Conservation (phyloP, 345 rosid genomes). For the Corymbia maculata region DNA sequence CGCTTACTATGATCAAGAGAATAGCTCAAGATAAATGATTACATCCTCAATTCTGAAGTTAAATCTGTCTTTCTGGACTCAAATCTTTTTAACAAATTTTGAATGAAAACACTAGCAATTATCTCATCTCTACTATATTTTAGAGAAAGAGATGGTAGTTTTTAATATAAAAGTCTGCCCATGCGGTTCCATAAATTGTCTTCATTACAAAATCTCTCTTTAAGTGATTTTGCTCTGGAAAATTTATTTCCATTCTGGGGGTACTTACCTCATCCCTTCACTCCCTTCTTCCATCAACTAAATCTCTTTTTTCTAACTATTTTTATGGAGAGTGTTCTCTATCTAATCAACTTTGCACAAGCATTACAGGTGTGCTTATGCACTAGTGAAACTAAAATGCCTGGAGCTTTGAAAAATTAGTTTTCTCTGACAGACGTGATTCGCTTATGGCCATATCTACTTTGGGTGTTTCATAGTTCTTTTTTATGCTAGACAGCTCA, state of each 20-base stretch:
- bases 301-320: neutral
- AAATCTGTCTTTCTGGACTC: neutral
- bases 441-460: neutral
- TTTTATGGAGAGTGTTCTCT: neutral
- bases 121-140: neutral
- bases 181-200: neutral
- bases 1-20: neutral
- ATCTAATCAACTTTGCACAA: neutral
- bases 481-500: neutral
- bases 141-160: neutral
- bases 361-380: neutral
- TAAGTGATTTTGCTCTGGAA: neutral
- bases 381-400: neutral
- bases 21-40: neutral
- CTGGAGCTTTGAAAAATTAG: neutral
- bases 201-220: neutral
- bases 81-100: neutral
- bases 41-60: neutral
- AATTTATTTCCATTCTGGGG: neutral
- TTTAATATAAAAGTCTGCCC: neutral
- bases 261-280: neutral
- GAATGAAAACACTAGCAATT: neutral
- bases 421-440: neutral
- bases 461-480: neutral
- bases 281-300: neutral